Evolutionary conservation across 177 flowering plant species (phyloP).

Genomic region (Vitis hybrid): DNA sequence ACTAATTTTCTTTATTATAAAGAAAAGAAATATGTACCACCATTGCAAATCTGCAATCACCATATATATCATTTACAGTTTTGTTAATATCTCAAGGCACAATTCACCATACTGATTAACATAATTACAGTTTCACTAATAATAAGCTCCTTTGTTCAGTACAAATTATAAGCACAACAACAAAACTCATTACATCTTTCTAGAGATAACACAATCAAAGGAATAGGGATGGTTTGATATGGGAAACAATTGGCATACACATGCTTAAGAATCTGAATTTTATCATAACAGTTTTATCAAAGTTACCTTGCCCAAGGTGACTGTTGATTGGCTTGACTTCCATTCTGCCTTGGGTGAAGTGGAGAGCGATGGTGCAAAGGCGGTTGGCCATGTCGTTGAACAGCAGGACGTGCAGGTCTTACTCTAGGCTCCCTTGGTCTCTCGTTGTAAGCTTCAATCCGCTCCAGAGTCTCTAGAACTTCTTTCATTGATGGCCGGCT

Average conservation of each 20-base stretch:
- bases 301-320: constrained; percentile 9
- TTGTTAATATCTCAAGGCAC: neutral
- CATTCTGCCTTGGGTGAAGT: constrained; percentile 25
- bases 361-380: constrained; percentile 42
- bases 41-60: too few species aligned
- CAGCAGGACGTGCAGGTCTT: constrained; percentile 17
- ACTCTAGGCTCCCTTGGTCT: constrained; percentile 39
- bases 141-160: neutral
- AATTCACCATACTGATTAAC: neutral
- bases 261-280: neutral
- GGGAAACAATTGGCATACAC: neutral
- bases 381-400: constrained; percentile 25
- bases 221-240: neutral
- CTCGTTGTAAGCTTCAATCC: constrained; percentile 41
- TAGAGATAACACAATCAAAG: neutral
- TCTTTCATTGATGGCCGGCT: constrained; percentile 79
- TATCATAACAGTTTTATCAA: neutral
- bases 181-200: neutral
- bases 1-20: too few species aligned
- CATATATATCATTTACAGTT: neutral
- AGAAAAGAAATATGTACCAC: too few species aligned
- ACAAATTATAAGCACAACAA: neutral
- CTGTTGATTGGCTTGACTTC: constrained; percentile 10
- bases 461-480: constrained; percentile 56
- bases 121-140: neutral